Evolutionary conservation across 805 yeast species (phyloP).

Genomic region (Nakazawaea ishiwadae): DNA sequence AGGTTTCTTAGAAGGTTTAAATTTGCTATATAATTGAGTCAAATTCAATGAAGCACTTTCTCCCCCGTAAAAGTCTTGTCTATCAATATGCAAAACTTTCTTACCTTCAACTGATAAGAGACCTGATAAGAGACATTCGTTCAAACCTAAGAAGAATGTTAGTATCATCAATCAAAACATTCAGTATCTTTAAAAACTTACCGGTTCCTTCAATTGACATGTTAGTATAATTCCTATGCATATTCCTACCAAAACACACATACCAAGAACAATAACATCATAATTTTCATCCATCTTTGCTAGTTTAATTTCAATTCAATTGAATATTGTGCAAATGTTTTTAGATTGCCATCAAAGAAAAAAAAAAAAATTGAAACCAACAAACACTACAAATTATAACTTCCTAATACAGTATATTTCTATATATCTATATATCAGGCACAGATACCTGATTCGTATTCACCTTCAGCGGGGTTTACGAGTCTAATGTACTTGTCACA

Average conservation of each 20-base stretch:
- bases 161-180: slow-evolving; percentile 1
- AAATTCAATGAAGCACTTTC: slow-evolving; percentile 83
- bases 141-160: slow-evolving; percentile 54
- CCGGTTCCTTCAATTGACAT: slow-evolving; percentile 23
- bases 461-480: slow-evolving; percentile 26
- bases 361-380: background rate
- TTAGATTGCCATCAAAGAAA: slow-evolving; percentile 2
- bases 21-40: slow-evolving; percentile 70
- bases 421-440: background rate
- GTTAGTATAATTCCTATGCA: background rate
- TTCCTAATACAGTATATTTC: slow-evolving; percentile 1
- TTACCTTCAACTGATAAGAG: slow-evolving; percentile 95
- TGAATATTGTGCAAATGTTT: no score
- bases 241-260: slow-evolving; percentile 19
- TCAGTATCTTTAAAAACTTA: slow-evolving; percentile 13
- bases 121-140: slow-evolving; percentile 95
- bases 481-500: slow-evolving; percentile 50
- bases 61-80: slow-evolving; percentile 95
- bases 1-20: slow-evolving; percentile 76
- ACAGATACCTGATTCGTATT: slow-evolving; percentile 23
- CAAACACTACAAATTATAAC: background rate
- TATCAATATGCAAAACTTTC: slow-evolving; percentile 93
- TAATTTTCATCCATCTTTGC: slow-evolving; percentile 91
- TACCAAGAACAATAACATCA: slow-evolving; percentile 94
- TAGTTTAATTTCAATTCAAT: no score